Base-by-base conservation (phyloP, 306 rosid genomes). In the Sechiopsis laciniata region DNA sequence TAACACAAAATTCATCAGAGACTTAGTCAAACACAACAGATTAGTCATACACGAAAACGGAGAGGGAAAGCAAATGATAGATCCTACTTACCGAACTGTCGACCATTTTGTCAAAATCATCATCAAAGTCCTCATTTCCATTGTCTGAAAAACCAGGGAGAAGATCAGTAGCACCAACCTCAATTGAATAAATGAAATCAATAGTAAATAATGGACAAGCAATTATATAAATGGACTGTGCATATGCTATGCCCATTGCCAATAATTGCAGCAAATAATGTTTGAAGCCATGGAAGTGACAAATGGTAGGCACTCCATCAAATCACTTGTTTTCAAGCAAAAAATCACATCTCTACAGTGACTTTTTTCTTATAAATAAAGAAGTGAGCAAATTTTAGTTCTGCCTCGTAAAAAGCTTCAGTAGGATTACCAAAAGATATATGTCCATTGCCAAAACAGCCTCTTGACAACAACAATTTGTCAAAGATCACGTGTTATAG, bases 51-150 rank as follows among this genome's bases (percentile, higher is more conserved):
- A 1, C 42, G 32, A 17, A 65, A 65, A 19, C 9, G n/a, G 72
- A 32, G 17, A 66, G 0, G 72, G 1, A 60, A 60, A 22, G 52
- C 55, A 32, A 71, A 45, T 60, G 66, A 70, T 37, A 76, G 55
- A 13, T 64, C 63, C 16, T 64, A 66, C 96, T 82, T 82, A 88
- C 96, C 82, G 79, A 84, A 73, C 81, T 80, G 32, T 81, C 86
- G 77, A 81, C 80, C 75, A 84, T 72, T 71, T 82, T 80, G 86
- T 87, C 85, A 60, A 85, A 85, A 80, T 85, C 87, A 72, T 76
- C 84, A 69, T 84, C 89, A 57, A 81, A 65, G 80, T 7, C 85
- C 9, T 76, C 85, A 71, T 72, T 68, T 6, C 59, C 78, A 72
- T 82, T 76, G 78, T 76, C 92, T 87, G 83, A 77, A 83, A 80